Evolutionary conservation across 1,284 basidiomycete species (phyloP), one percentile per base, ranked within the genome.

Genomic region (Ustilago curta): DNA sequence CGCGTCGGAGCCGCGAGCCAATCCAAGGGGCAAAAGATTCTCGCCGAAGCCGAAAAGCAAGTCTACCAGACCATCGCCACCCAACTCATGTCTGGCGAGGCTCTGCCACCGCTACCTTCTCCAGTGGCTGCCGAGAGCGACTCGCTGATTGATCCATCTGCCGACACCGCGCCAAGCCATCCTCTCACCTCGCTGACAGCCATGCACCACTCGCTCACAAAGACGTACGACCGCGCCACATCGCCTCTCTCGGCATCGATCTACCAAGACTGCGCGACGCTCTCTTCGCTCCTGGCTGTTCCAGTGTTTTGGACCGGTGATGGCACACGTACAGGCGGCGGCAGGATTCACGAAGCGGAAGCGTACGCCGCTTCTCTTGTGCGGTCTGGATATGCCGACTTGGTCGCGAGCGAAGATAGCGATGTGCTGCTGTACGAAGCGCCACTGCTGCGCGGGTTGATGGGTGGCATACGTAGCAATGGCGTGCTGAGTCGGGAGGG

Each of bases 351-450:
- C 58, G 85, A 85, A 67, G 85, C 84, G 4, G 85, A 85, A 65
- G 84, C 83, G 8, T 67, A 82, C 7, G 81, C 81, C 4, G 74
- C 84, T 14, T 75, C 76, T 12, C 75, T 85, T 7, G 84, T 85
- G 4, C 59, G 54, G 12, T 52, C 77, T 1, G 79, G 79, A 2
- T 78, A 62, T 31, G 85, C 84, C 0, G 83, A 85, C 45, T 61
- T 79, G 11, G 85, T 85, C 8, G 81, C 81, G 3, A 82, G 81
- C 54, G 84, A 85, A 65, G 85, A 85, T 55, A 83, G 81, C 48
- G 85, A 85, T 52, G 82, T 84, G 29, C 68, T 85, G 9, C 69
- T 82, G 12, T 85, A 83, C 62, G 78, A 83, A 31, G 78, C 83
- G 27, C 77, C 82, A 8, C 70, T 85, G 25, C 51, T 85, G 29